Conservation (phyloP, 768 basidiomycete genomes). For the Coprinellus aureogranulatus region DNA sequence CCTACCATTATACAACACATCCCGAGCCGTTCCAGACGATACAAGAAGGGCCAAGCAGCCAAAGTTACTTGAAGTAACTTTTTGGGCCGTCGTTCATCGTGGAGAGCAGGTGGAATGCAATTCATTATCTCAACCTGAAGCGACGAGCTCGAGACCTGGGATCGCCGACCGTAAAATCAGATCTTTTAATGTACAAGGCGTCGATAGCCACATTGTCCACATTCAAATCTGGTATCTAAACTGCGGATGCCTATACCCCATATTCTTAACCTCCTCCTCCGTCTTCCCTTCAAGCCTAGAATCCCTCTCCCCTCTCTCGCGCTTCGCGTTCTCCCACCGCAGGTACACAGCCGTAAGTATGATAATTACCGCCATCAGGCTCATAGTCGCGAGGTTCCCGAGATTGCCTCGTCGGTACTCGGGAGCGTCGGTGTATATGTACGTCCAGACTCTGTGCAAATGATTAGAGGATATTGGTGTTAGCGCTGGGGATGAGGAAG, state of each 20-base stretch:
- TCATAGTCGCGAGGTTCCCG: conserved; percentile 39
- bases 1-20: no score
- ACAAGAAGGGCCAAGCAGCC: no score
- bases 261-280: conserved; percentile 32
- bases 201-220: no score
- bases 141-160: no score
- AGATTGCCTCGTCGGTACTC: conserved; percentile 47
- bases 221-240: conserved; percentile 42
- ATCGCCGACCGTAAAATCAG: no score
- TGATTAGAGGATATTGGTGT: background rate
- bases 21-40: no score
- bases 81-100: no score
- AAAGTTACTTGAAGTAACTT: no score
- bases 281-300: conserved; percentile 40
- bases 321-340: conserved; percentile 41
- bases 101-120: no score
- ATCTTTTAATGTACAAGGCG: no score
- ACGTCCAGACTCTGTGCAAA: conserved; percentile 43
- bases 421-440: conserved; percentile 44
- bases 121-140: no score
- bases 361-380: conserved; percentile 27
- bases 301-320: conserved; percentile 41
- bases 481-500: background rate
- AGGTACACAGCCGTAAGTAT: conserved; percentile 32
- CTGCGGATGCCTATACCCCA: conserved; percentile 45